These are phyloP conservation scores for Kappamyces sp. DNA, from an alignment of 192 early-diverging fungal genomes.

Conservation along the genomic window DNA sequence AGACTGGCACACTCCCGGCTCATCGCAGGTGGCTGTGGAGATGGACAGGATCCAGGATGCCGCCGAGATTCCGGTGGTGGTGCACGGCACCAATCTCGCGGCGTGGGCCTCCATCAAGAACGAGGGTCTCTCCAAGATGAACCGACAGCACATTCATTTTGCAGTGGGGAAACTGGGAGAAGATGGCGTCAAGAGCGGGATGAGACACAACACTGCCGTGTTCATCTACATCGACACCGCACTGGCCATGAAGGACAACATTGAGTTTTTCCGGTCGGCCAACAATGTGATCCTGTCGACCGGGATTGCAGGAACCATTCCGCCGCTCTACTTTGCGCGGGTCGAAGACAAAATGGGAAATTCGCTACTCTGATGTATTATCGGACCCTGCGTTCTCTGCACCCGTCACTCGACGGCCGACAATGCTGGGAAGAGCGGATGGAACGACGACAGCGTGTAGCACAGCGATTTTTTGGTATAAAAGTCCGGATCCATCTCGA, in stretches of 20 bases:
- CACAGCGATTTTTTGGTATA: neutral
- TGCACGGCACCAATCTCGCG: conserved; percentile 63
- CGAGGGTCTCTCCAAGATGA: conserved; percentile 68
- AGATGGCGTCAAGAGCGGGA: conserved; percentile 61
- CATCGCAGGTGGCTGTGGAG: conserved; percentile 34
- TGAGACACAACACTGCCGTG: conserved; percentile 60
- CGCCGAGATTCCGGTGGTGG: conserved; percentile 39
- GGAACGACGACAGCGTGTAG: neutral
- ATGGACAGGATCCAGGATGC: conserved; percentile 39
- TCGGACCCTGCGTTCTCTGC: neutral
- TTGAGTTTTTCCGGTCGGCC: conserved; percentile 66
- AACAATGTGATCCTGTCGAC: conserved; percentile 72
- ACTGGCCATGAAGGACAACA: conserved; percentile 66
- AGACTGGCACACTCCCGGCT: neutral
- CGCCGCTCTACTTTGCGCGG: conserved; percentile 60
- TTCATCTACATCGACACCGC: conserved; percentile 75
- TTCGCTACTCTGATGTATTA: neutral
- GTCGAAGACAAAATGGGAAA: conserved; percentile 34
- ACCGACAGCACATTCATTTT: conserved; percentile 87
- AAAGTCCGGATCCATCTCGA: neutral
- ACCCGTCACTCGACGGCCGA: neutral
- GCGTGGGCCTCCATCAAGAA: conserved; percentile 50
- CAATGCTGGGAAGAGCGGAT: neutral
- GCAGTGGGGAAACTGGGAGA: conserved; percentile 65
- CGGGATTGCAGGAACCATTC: conserved; percentile 63